Conservation (phyloP, 2,329 filamentous ascomycete species). For the Neoscytalidium dimidiatum region DNA sequence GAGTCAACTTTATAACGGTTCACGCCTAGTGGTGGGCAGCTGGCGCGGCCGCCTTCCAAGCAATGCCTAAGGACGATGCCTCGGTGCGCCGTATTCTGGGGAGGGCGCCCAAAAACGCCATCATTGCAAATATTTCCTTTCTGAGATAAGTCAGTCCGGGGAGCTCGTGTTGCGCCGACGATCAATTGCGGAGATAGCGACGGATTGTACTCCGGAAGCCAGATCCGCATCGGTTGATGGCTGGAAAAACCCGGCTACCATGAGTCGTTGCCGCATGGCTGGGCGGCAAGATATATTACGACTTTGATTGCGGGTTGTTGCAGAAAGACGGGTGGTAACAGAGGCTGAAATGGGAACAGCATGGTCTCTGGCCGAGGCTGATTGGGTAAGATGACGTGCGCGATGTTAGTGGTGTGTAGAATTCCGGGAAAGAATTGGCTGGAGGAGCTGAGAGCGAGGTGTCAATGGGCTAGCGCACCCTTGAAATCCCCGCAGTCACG, state of each 20-base stretch:
- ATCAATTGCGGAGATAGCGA: background rate
- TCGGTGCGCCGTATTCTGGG: background rate
- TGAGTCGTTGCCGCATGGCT: background rate
- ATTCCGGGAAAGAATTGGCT: background rate
- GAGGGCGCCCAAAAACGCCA: background rate
- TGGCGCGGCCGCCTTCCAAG: background rate
- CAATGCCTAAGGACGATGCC: background rate
- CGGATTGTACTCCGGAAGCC: background rate
- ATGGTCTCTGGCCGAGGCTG: background rate
- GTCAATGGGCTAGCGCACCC: background rate
- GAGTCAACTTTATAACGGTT: background rate
- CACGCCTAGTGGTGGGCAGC: background rate
- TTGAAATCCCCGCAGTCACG: conserved; percentile 2
- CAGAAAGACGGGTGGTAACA: background rate
- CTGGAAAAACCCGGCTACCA: background rate
- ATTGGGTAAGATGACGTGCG: background rate
- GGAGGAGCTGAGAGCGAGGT: background rate
- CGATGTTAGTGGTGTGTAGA: background rate
- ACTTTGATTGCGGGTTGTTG: background rate
- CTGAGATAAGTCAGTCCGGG: background rate
- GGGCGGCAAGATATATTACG: background rate
- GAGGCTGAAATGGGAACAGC: background rate
- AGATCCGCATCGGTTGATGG: background rate
- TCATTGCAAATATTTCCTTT: background rate
- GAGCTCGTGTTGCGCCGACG: background rate